phyloP scores from a whole-genome alignment of 176 grass and related monocot species.

The Urochloa ruziziensis region DNA sequence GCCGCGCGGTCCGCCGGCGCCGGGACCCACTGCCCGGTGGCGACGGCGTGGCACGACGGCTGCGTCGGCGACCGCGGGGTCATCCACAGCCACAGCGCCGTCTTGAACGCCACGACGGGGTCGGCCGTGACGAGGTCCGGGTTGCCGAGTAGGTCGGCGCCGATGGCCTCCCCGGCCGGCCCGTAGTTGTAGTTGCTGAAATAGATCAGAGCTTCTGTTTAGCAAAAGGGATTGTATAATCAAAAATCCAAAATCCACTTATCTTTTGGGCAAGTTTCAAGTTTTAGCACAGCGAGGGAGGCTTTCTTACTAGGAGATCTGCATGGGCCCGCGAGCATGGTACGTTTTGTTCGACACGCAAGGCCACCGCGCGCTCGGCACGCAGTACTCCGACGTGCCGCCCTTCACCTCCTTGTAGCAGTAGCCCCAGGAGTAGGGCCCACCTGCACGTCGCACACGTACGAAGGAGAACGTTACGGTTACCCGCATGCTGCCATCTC shows the following conservation, averaged over 20 bases:
- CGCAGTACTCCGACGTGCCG: conserved; percentile 25
- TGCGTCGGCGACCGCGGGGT: conserved; percentile 5
- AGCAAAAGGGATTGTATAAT: too few relatives aligned
- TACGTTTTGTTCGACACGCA: conserved; percentile 37
- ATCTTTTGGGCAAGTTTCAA: too few relatives aligned
- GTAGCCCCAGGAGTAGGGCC: conserved; percentile 42
- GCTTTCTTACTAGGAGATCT: conserved; percentile 39
- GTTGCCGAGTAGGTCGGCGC: conserved; percentile 43
- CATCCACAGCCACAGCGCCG: too few relatives aligned
- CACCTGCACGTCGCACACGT: not conserved
- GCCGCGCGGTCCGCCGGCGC: conserved; percentile 6
- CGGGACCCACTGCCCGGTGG: conserved; percentile 47
- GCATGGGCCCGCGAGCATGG: conserved; percentile 50
- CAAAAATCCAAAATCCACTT: too few relatives aligned
- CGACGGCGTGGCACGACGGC: conserved; percentile 60
- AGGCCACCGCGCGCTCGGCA: conserved; percentile 17
- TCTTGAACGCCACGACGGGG: conserved; percentile 2
- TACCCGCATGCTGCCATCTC: too few relatives aligned
- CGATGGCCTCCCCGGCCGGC: conserved; percentile 27
- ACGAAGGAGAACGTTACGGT: too few relatives aligned
- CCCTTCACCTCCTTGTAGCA: conserved; percentile 37
- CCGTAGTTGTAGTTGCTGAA: conserved; percentile 75
- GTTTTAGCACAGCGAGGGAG: too few relatives aligned
- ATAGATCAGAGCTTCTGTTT: too few relatives aligned
- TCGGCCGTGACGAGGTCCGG: conserved; percentile 56